Conservation (phyloP, 1,284 basidiomycete genomes). For the Mycena citricolor region DNA sequence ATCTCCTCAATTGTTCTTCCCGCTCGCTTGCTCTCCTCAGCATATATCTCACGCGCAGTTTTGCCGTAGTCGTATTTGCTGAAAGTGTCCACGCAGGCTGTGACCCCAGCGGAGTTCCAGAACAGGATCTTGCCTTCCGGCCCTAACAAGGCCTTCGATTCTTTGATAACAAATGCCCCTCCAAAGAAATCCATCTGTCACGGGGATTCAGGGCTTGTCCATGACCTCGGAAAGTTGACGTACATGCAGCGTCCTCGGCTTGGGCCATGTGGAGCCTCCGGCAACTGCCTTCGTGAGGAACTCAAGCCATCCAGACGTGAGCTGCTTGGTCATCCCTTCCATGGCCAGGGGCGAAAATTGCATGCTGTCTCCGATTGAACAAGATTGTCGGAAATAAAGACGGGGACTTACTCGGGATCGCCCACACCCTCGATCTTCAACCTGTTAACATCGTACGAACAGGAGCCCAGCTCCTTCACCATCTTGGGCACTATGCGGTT, state of each 20-base stretch:
- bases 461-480: conserved; percentile 5
- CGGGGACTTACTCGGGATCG: conserved; percentile 1
- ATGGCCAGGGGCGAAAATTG: not conserved
- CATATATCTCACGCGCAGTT: conserved; percentile 5
- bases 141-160: conserved; percentile 7
- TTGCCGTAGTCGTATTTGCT: conserved; percentile 9
- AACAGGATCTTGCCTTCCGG: conserved; percentile 11
- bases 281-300: not conserved
- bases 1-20: conserved; percentile 8
- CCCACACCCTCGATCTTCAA: conserved; percentile 5
- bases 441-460: conserved; percentile 1
- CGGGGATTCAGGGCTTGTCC: not conserved
- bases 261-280: conserved; percentile 7
- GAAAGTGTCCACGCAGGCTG: not conserved
- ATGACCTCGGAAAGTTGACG: not conserved
- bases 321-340: not conserved
- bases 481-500: conserved; percentile 6
- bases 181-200: conserved; percentile 3
- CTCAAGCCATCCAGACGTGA: conserved; percentile 1
- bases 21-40: conserved; percentile 2
- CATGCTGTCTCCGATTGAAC: not conserved
- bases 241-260: conserved; percentile 11
- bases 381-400: not conserved
- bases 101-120: not conserved
- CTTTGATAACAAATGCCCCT: conserved; percentile 10